These are phyloP conservation scores for Laguncularia racemosa DNA, from an alignment of 345 rosid genomes.

Conservation along the genomic window DNA sequence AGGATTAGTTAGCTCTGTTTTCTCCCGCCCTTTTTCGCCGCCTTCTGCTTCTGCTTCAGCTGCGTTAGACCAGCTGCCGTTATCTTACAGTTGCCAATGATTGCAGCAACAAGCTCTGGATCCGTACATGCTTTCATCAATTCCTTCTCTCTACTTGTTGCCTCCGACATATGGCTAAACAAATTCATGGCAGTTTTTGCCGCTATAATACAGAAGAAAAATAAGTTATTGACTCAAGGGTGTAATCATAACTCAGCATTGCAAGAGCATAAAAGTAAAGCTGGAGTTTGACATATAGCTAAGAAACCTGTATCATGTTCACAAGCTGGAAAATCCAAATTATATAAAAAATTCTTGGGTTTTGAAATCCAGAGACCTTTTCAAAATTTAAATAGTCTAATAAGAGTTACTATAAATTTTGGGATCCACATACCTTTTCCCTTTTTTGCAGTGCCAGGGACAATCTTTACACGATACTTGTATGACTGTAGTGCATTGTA, in stretches of 20 bases:
- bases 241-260: no score
- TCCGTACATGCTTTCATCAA: constrained; percentile 95
- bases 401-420: neutral
- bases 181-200: constrained; percentile 89
- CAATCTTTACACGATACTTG: constrained; percentile 82
- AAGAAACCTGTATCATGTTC: no score
- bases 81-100: constrained; percentile 81
- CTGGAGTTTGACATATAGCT: no score
- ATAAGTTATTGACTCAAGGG: neutral
- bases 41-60: constrained; percentile 95
- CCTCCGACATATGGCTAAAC: constrained; percentile 81
- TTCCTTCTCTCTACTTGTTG: constrained; percentile 80
- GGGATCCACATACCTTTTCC: constrained; percentile 62
- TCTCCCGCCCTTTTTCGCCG: constrained; percentile 51
- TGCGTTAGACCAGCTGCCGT: constrained; percentile 90
- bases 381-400: no score
- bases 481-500: constrained; percentile 82
- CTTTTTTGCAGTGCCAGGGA: constrained; percentile 85
- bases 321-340: no score
- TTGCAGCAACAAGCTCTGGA: constrained; percentile 90
- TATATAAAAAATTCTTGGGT: no score
- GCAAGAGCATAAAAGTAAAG: no score
- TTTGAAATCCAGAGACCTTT: no score
- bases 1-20: neutral
- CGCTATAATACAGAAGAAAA: constrained; percentile 28